Evolutionary conservation across 441 rosid species (phyloP).

Genomic region (Aquilaria agallochum): DNA sequence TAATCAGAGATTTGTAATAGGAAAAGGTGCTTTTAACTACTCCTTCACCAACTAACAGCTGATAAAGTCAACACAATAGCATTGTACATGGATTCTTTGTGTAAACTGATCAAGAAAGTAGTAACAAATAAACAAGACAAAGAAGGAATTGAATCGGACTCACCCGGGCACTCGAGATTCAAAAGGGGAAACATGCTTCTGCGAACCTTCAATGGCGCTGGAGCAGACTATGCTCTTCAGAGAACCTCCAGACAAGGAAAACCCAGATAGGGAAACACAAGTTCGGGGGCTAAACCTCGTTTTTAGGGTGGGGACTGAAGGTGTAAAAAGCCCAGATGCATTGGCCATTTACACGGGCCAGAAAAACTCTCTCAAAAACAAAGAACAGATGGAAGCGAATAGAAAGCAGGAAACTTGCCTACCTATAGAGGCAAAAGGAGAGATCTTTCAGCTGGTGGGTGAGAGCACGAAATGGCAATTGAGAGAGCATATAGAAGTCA

Average conservation of each 20-base stretch:
- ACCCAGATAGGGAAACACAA: slow-evolving; percentile 62
- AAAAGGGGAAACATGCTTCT: slow-evolving; percentile 46
- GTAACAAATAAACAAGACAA: too few relatives aligned
- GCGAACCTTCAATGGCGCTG: slow-evolving; percentile 38
- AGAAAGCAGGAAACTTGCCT: slow-evolving; percentile 1
- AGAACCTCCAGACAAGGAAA: slow-evolving; percentile 30
- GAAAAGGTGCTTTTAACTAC: too few relatives aligned
- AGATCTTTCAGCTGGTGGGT: slow-evolving; percentile 24
- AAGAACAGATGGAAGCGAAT: slow-evolving; percentile 3
- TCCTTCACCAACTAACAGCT: too few relatives aligned
- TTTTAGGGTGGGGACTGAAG: slow-evolving; percentile 52
- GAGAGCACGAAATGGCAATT: slow-evolving; percentile 4
- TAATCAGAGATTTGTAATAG: too few relatives aligned
- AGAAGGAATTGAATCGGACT: not conserved
- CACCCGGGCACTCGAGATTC: slow-evolving; percentile 66
- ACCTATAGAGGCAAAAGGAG: slow-evolving; percentile 14
- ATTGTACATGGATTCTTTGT: too few relatives aligned
- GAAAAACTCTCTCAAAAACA: slow-evolving; percentile 2
- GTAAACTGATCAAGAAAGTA: too few relatives aligned
- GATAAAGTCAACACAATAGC: too few relatives aligned
- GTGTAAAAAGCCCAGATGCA: slow-evolving; percentile 64
- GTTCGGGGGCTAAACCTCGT: slow-evolving; percentile 40
- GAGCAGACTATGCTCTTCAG: slow-evolving; percentile 54
- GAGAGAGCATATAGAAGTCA: slow-evolving; percentile 12
- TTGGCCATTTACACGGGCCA: slow-evolving; percentile 53